Conservation (phyloP, 345 rosid genomes). For the Cardamine occulta region DNA sequence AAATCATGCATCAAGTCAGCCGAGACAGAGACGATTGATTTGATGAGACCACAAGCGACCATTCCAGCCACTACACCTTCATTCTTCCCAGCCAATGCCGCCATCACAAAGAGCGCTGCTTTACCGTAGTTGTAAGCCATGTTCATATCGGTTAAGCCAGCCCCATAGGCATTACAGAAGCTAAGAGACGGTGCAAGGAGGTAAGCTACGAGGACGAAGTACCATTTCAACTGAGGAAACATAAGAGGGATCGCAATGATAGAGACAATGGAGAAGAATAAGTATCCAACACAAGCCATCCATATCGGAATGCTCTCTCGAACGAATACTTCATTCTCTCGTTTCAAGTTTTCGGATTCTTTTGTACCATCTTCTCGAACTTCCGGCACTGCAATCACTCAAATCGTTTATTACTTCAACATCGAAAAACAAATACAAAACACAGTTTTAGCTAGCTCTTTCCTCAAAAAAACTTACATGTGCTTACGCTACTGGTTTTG, state of each 20-base stretch:
- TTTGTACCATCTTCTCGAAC: constrained; percentile 29
- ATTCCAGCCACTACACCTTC: constrained; percentile 88
- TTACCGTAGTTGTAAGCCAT: constrained; percentile 95
- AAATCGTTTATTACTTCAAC: not conserved
- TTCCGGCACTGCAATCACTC: constrained; percentile 1
- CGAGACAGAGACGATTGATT: constrained; percentile 82
- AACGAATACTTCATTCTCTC: constrained; percentile 65
- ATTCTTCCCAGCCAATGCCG: constrained; percentile 66
- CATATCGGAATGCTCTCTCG: constrained; percentile 81
- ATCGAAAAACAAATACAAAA: not conserved
- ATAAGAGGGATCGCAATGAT: constrained; percentile 71
- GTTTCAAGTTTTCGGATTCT: constrained; percentile 36
- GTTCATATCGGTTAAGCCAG: constrained; percentile 96
- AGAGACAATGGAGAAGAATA: constrained; percentile 67
- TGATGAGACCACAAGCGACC: constrained; percentile 86
- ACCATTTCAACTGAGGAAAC: constrained; percentile 95
- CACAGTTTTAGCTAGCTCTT: not conserved
- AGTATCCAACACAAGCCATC: constrained; percentile 77
- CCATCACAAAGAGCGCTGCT: constrained; percentile 83
- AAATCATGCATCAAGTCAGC: constrained; percentile 97
- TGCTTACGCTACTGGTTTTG: constrained; percentile 44
- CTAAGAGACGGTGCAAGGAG: constrained; percentile 84
- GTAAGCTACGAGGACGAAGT: constrained; percentile 81
- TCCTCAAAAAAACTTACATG: constrained; percentile 46
- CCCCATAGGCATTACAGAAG: constrained; percentile 97